Evolutionary conservation across 352 stramenopile species (phyloP).

Genomic region (Phytopythium aichiense): DNA sequence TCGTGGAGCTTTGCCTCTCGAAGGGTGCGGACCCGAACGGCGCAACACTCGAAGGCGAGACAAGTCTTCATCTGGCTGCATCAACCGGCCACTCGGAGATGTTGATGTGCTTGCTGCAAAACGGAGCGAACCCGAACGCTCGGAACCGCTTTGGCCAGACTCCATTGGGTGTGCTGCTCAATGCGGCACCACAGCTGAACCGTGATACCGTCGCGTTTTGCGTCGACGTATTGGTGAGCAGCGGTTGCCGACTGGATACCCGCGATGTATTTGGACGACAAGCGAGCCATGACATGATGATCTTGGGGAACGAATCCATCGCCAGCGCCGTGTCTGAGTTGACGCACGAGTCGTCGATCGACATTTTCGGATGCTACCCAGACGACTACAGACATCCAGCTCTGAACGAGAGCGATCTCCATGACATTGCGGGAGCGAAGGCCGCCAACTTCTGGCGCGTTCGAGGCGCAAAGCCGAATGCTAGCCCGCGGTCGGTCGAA

Average conservation of each 20-base stretch:
- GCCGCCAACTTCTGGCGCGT: conserved; percentile 17
- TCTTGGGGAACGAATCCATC: conserved; percentile 32
- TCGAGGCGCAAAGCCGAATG: conserved; percentile 9
- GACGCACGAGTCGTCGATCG: conserved; percentile 23
- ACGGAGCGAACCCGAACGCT: conserved; percentile 49
- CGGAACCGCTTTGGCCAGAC: conserved; percentile 75
- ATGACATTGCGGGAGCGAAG: not conserved
- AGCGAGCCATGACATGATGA: conserved; percentile 45
- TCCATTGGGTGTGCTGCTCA: conserved; percentile 47
- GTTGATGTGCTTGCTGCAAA: conserved; percentile 47
- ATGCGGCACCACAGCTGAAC: conserved; percentile 14
- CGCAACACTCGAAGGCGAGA: conserved; percentile 56
- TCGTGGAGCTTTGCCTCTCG: conserved; percentile 67
- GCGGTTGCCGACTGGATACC: conserved; percentile 42
- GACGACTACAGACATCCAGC: conserved; percentile 41
- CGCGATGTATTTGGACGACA: conserved; percentile 67
- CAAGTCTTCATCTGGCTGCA: conserved; percentile 69
- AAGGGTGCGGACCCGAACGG: conserved; percentile 66
- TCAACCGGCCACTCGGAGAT: conserved; percentile 35
- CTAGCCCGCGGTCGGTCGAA: conserved; percentile 14
- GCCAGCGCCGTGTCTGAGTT: conserved; percentile 20
- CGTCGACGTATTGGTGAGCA: conserved; percentile 45
- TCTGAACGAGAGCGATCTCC: conserved; percentile 11
- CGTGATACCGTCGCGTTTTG: conserved; percentile 31
- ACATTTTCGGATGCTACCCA: conserved; percentile 66